Evolutionary conservation across 2,329 filamentous ascomycete genomes (phyloP), one percentile per base, ranked within the genome.

Genomic region (Alternaria solani): DNA sequence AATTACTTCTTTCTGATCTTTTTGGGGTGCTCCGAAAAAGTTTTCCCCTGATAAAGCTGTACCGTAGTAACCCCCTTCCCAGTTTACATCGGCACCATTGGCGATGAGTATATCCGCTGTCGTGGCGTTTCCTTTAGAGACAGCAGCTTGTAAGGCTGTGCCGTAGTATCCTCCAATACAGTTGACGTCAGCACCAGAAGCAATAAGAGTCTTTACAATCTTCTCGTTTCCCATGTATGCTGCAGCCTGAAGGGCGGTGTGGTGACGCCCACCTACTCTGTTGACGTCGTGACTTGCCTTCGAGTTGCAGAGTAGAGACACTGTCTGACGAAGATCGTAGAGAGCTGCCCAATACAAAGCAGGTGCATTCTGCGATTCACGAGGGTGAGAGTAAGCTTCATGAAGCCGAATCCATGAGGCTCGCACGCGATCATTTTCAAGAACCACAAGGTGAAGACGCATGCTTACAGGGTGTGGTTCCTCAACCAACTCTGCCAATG

Each of bases 341-440:
- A 20, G 6, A 39, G 36, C 36, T 5, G 36, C 7, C 36, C 7
- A 39, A n/a, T 39, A 39, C n/a, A 39, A 38, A 18, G n/a, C 16
- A 38, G 36, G 2, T 18, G 36, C 5, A 38, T 8, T 4, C 1
- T 18, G 16, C 36, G 5, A 18, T 18, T 14, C 14, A 16, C 5
- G 14, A 36, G 1, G 1, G 3, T n/a, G 12, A 16, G 34, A 16
- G 34, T 16, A 5, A 6, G 6, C 1, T 4, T 0, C 1, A 16
- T 16, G 12, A 16, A 36, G 36, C 36, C 16, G 14, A 4, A 0
- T 3, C 36, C 36, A 39, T 11, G n/a, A 18, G 18, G 4, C 9
- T 20, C 36, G 16, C 16, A 9, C 36, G 9, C 34, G 34, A 16
- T 8, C 34, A 3, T 5, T n/a, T 38, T 38, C 16, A 18, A n/a